Percentiles rank a stretch among this genome's conserved stretches.
These are phyloP conservation scores for Wickerhamiella kurtzmanii DNA, from an alignment of 805 yeast species.

Conservation along the genomic window DNA sequence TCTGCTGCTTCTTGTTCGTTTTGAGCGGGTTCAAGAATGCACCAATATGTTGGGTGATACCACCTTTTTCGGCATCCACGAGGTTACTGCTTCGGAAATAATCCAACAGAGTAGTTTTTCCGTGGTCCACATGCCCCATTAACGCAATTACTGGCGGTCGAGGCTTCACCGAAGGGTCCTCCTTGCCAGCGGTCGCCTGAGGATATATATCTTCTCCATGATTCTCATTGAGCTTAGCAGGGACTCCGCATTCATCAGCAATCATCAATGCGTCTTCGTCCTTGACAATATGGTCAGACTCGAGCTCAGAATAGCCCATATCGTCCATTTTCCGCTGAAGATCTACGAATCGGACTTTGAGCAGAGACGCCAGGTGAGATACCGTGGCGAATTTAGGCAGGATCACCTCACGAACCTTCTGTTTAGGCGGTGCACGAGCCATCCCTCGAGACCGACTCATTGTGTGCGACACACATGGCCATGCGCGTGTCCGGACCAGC, in stretches of 20 bases:
- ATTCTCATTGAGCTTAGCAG: conserved; percentile 39
- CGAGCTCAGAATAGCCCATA: conserved; percentile 60
- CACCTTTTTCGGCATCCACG: conserved; percentile 80
- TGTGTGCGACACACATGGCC: not conserved
- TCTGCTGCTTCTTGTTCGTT: conserved; percentile 51
- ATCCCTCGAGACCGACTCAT: not conserved
- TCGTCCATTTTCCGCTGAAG: conserved; percentile 44
- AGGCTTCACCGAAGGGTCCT: conserved; percentile 35
- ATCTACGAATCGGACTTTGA: conserved; percentile 50
- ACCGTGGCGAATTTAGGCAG: conserved; percentile 71
- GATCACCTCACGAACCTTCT: conserved; percentile 7
- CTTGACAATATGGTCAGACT: conserved; percentile 67
- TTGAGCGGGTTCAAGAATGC: conserved; percentile 92
- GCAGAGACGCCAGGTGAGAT: conserved; percentile 58
- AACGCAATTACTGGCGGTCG: conserved; percentile 93
- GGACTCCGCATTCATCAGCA: conserved; percentile 79
- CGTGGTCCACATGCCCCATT: conserved; percentile 99
- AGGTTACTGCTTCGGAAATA: conserved; percentile 71
- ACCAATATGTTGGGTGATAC: conserved; percentile 96
- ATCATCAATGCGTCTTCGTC: conserved; percentile 73
- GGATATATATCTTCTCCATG: conserved; percentile 49
- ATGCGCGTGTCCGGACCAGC: not conserved
- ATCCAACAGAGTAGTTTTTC: conserved; percentile 89
- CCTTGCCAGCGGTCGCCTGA: conserved; percentile 33
- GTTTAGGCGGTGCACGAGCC: not conserved